Evolutionary conservation across 495 filamentous ascomycete species (phyloP).

Genomic region (Penicillium fimorum): DNA sequence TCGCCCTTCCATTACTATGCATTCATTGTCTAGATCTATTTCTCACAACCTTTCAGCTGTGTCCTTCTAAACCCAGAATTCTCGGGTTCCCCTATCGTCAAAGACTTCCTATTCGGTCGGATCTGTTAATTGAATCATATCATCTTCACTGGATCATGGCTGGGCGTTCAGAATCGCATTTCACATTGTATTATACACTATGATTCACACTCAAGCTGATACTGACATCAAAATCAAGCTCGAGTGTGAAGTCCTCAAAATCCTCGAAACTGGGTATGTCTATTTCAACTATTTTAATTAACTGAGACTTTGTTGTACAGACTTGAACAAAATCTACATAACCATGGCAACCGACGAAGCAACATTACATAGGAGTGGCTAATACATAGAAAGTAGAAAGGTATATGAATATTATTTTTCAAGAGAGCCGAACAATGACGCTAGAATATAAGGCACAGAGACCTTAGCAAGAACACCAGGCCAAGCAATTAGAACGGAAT

Average conservation of each 20-base stretch:
- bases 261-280: not conserved
- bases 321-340: not conserved
- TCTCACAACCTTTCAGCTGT: slow-evolving; percentile 43
- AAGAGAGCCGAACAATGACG: not conserved
- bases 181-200: slow-evolving; percentile 1
- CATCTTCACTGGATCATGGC: not conserved
- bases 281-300: not conserved
- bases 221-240: not conserved
- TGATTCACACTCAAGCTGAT: not conserved
- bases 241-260: not conserved
- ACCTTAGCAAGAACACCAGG: not conserved
- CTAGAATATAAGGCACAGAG: not conserved
- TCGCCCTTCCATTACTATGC: not conserved
- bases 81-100: slow-evolving; percentile 64
- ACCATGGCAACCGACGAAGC: not conserved
- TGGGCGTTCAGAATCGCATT: slow-evolving; percentile 1
- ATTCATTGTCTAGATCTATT: not conserved
- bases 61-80: slow-evolving; percentile 70
- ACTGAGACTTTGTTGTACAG: not conserved
- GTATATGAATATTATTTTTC: not conserved
- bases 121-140: slow-evolving; percentile 25
- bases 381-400: not conserved
- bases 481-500: slow-evolving; percentile 9
- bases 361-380: not conserved
- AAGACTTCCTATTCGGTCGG: slow-evolving; percentile 63